These are phyloP conservation scores for Orychophragmus violaceus DNA, from an alignment of 345 rosid species.

Conservation along the genomic window DNA sequence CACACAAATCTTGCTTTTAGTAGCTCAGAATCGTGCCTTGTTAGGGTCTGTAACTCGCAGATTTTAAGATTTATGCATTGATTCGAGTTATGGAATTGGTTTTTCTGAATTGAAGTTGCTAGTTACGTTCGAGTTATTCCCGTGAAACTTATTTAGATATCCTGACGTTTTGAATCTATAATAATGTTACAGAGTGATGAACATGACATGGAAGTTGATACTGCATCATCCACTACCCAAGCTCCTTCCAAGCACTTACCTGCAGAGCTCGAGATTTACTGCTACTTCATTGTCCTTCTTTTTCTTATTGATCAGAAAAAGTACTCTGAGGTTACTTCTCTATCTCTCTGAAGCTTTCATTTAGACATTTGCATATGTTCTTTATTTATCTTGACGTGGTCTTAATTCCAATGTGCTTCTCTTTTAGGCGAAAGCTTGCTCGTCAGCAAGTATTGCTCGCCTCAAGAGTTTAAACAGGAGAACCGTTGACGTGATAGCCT, in stretches of 20 bases:
- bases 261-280: conserved; percentile 72
- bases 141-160: not conserved
- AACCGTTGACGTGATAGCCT: conserved; percentile 76
- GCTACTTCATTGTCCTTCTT: conserved; percentile 63
- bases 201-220: conserved; percentile 90
- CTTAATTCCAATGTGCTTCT: not conserved
- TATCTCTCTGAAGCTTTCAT: not conserved
- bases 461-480: conserved; percentile 65
- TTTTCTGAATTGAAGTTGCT: not conserved
- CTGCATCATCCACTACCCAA: conserved; percentile 49
- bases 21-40: not conserved
- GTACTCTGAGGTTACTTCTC: conserved; percentile 48
- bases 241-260: conserved; percentile 48
- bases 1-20: not conserved
- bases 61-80: not conserved
- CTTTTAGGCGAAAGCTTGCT: conserved; percentile 81
- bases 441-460: conserved; percentile 65
- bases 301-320: conserved; percentile 76
- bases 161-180: not conserved
- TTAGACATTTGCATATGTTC: too few species aligned
- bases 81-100: too few species aligned
- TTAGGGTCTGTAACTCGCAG: not conserved
- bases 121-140: not conserved
- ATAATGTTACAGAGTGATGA: conserved; percentile 47
- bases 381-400: not conserved